Base-by-base conservation (phyloP, 1,139 yeast species). In the Blastobotrys capitulatus region DNA sequence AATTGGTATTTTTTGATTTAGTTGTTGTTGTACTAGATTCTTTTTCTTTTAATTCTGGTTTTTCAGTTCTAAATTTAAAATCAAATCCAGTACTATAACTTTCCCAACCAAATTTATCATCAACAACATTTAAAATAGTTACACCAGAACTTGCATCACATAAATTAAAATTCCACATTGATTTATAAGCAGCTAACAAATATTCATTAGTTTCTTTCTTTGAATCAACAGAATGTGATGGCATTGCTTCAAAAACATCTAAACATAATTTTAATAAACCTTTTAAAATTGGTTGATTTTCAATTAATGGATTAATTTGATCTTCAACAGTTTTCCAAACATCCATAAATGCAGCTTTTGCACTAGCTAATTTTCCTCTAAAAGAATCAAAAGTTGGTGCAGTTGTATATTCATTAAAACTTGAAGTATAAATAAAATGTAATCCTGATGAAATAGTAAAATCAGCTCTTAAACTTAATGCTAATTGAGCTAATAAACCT, bases 91-190 rank as follows among this genome's bases (percentile, higher is more conserved):
- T 65, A 0, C 80, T 68, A 22, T 63, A 58, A 16, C 73, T 64
- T 49, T 75, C 75, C 62, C 74, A 69, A 18, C 69, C 65, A 38
- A 78, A 62, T 35, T 65, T 61, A 2, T 79, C 77, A 43, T 74
- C 69, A n/a, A 61, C 62, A 19, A 73, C 61, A 35, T 66, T 65
- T 39, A 79, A 57, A 16, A 73, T 59, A 35, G 76, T 60, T 15
- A 69, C 57, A 2, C 83, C 83, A 44, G 70, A 68, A 19, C 70
- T 65, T n/a, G 71, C 69, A 61, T 84, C 92, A 60, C 89, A 80
- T 46, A 85, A 67, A 60, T 84, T 84, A 61, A 82, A 83, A 63
- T 85, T 88, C 94, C 94, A 85, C 54, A 82, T 73, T 60, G 83
- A 82, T 58, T 82, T 82, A 63, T 81, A 83, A 1, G 87, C 81